Conservation (phyloP, 2,329 filamentous ascomycete species). For the Ophiostoma triangulosporum region DNA sequence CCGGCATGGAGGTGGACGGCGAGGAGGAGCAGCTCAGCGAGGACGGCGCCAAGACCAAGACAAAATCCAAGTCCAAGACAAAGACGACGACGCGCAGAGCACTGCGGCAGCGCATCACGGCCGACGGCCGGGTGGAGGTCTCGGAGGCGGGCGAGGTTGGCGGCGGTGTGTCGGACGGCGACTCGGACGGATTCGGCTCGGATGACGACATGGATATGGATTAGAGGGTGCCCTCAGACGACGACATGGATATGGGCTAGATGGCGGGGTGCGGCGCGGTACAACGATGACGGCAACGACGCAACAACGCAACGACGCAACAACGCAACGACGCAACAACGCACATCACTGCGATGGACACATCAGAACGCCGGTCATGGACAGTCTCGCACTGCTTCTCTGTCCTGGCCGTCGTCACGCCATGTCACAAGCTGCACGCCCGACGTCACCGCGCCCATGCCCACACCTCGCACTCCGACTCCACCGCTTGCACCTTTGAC, state of each 20-base stretch:
- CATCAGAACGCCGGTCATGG: too few relatives aligned
- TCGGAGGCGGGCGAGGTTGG: conserved; percentile 17
- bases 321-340: too few relatives aligned
- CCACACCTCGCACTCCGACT: not conserved
- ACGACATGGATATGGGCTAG: not conserved
- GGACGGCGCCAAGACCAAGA: conserved; percentile 17
- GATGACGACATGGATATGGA: conserved; percentile 12
- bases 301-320: not conserved
- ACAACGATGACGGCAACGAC: not conserved
- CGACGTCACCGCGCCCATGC: not conserved
- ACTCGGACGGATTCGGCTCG: conserved; percentile 15
- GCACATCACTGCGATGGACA: too few relatives aligned
- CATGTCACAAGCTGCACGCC: not conserved
- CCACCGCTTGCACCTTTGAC: not conserved
- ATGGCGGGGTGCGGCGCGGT: not conserved
- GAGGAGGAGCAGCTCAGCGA: conserved; percentile 19
- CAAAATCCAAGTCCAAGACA: conserved; percentile 4
- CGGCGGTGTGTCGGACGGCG: conserved; percentile 15
- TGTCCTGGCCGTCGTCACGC: not conserved
- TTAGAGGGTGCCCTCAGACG: conserved; percentile 1
- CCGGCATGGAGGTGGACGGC: conserved; percentile 48
- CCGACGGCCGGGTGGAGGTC: conserved; percentile 27
- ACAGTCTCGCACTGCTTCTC: too few relatives aligned
- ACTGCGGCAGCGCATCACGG: conserved; percentile 23
- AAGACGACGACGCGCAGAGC: conserved; percentile 22